These are phyloP conservation scores for Pseudocercospora musae DNA, from an alignment of 2,329 filamentous ascomycete genomes.

Conservation along the genomic window DNA sequence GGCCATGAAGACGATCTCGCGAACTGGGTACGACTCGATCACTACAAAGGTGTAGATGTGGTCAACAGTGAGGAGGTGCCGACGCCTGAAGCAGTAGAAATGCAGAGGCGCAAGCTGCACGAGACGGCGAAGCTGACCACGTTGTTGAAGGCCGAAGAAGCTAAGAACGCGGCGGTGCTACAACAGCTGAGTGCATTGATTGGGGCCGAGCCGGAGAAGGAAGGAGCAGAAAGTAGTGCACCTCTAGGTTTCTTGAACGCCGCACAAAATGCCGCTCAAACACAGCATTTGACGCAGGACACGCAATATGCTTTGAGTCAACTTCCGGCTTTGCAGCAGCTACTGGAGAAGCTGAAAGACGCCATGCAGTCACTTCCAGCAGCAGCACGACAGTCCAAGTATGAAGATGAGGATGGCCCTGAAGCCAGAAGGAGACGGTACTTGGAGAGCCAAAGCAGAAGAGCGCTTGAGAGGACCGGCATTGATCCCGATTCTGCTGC, in stretches of 20 bases:
- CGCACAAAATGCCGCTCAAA: conserved; percentile 39
- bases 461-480: conserved; percentile 72
- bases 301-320: conserved; percentile 78
- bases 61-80: conserved; percentile 42
- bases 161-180: conserved; percentile 70
- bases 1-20: conserved; percentile 58
- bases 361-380: conserved; percentile 32
- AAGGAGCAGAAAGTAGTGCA: conserved; percentile 17
- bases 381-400: conserved; percentile 31
- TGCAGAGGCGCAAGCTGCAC: conserved; percentile 69
- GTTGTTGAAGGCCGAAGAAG: conserved; percentile 65
- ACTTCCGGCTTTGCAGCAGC: conserved; percentile 69
- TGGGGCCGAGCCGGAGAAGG: conserved; percentile 30
- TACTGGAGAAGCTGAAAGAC: conserved; percentile 60
- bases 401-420: conserved; percentile 43
- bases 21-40: conserved; percentile 74
- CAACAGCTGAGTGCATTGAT: conserved; percentile 60
- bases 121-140: conserved; percentile 74
- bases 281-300: conserved; percentile 63
- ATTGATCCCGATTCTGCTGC: conserved; percentile 52
- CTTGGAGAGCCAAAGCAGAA: conserved; percentile 73
- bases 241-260: conserved; percentile 58
- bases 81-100: conserved; percentile 65
- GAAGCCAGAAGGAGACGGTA: conserved; percentile 73
- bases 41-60: conserved; percentile 65